Evolutionary conservation across 192 early-diverging fungal genomes (phyloP).

Genomic region (Powellomyces hirtus): DNA sequence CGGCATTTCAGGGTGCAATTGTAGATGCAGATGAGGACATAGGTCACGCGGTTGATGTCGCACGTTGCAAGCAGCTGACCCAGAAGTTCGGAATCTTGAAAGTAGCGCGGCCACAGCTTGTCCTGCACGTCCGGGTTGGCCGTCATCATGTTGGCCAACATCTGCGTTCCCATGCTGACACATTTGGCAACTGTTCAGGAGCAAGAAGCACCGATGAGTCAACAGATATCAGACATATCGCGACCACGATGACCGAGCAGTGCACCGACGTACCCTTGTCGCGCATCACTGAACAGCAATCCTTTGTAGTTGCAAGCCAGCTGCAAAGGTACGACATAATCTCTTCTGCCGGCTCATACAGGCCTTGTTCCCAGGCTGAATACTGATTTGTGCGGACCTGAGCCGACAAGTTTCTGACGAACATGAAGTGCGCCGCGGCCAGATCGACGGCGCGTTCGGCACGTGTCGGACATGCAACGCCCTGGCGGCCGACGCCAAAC

Average conservation of each 20-base stretch:
- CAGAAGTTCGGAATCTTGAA: conserved; percentile 35
- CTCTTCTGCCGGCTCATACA: conserved; percentile 38
- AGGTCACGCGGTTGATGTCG: conserved; percentile 31
- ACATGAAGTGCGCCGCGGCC: conserved; percentile 31
- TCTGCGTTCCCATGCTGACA: conserved; percentile 48
- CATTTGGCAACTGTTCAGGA: conserved; percentile 26
- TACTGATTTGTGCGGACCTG: conserved; percentile 37
- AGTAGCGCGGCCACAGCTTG: conserved; percentile 45
- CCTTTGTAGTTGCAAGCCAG: conserved; percentile 36
- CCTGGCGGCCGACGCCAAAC: conserved; percentile 28
- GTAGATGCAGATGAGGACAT: conserved; percentile 41
- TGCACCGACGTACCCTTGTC: conserved; percentile 18
- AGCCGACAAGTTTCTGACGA: conserved; percentile 47
- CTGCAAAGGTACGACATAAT: conserved; percentile 38
- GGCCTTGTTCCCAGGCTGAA: conserved; percentile 32
- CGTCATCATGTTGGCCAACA: conserved; percentile 52
- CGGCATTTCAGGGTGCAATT: conserved; percentile 42
- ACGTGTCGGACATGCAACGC: conserved; percentile 30
- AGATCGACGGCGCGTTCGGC: conserved; percentile 30
- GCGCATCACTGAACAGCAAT: conserved; percentile 30
- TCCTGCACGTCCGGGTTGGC: conserved; percentile 43
- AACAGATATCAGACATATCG: too few relatives aligned
- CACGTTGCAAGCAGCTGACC: conserved; percentile 31
- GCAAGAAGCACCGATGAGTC: too few relatives aligned
- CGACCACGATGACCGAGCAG: not conserved